Evolutionary conservation across 352 stramenopile species (phyloP).

Genomic region (Phytophthora hibernalis): DNA sequence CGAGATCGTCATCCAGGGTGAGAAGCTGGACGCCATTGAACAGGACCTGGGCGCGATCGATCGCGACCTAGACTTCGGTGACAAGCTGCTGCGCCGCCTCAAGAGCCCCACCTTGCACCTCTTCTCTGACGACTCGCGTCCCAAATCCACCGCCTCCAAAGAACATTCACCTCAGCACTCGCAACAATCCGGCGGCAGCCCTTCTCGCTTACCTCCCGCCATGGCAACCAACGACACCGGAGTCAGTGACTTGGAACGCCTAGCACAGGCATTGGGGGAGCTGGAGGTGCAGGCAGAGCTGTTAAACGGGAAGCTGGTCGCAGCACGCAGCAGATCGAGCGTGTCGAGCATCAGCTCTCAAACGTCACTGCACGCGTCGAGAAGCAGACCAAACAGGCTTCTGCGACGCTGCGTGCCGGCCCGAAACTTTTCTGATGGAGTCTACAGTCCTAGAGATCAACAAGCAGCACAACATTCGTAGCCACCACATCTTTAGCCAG

Average conservation of each 20-base stretch:
- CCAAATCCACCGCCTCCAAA: slow-evolving; percentile 20
- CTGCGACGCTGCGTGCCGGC: slow-evolving; percentile 44
- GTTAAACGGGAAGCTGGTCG: slow-evolving; percentile 71
- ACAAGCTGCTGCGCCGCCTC: slow-evolving; percentile 78
- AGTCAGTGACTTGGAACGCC: slow-evolving; percentile 66
- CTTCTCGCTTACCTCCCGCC: slow-evolving; percentile 22
- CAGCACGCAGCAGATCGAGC: slow-evolving; percentile 79
- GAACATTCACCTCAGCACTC: slow-evolving; percentile 24
- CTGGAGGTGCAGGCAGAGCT: slow-evolving; percentile 75
- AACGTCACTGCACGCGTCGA: slow-evolving; percentile 73
- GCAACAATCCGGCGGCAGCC: slow-evolving; percentile 20
- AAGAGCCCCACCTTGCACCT: slow-evolving; percentile 75
- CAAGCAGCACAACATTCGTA: slow-evolving; percentile 2
- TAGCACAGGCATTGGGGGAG: slow-evolving; percentile 67
- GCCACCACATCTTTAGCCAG: not conserved
- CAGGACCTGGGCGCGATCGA: slow-evolving; percentile 63
- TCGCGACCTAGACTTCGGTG: slow-evolving; percentile 71
- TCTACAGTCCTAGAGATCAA: slow-evolving; percentile 1
- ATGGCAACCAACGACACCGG: slow-evolving; percentile 26
- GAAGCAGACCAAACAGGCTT: slow-evolving; percentile 74
- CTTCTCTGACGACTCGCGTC: slow-evolving; percentile 59
- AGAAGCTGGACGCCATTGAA: slow-evolving; percentile 80
- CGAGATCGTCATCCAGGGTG: slow-evolving; percentile 77
- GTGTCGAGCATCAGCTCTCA: slow-evolving; percentile 71
- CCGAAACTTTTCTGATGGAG: slow-evolving; percentile 50